Conservation (phyloP, 1,284 basidiomycete genomes). For the Leccinum angustisporum region DNA sequence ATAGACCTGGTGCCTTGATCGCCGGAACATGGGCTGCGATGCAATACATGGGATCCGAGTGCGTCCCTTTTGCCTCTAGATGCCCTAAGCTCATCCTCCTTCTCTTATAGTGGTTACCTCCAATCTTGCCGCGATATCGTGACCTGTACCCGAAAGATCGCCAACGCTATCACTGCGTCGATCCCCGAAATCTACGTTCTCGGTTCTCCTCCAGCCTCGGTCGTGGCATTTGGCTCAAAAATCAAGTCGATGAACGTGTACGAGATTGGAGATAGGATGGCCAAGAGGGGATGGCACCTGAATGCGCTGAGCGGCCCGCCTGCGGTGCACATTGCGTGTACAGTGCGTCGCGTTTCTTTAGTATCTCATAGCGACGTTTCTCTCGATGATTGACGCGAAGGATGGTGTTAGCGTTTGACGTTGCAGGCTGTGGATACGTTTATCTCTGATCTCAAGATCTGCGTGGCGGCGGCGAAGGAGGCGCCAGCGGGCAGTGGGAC, state of each 20-base stretch:
- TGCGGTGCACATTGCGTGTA: slow-evolving; percentile 93
- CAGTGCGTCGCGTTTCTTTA: slow-evolving; percentile 52
- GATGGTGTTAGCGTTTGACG: slow-evolving; percentile 78
- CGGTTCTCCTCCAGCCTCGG: slow-evolving; percentile 87
- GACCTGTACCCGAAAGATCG: slow-evolving; percentile 66
- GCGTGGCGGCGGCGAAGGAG: slow-evolving; percentile 62
- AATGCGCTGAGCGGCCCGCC: slow-evolving; percentile 81
- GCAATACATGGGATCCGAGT: slow-evolving; percentile 88
- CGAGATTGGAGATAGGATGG: slow-evolving; percentile 90
- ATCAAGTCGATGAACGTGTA: slow-evolving; percentile 67
- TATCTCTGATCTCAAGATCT: slow-evolving; percentile 79
- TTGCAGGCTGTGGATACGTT: slow-evolving; percentile 76
- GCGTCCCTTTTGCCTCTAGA: slow-evolving; percentile 26
- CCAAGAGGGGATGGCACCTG: slow-evolving; percentile 85
- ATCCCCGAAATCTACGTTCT: slow-evolving; percentile 84
- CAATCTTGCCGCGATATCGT: slow-evolving; percentile 87
- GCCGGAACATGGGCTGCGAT: slow-evolving; percentile 97
- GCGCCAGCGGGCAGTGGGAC: slow-evolving; percentile 65
- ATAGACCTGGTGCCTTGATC: slow-evolving; percentile 86
- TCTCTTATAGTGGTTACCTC: slow-evolving; percentile 76
- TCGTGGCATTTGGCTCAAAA: slow-evolving; percentile 83
- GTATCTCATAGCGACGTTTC: neutral
- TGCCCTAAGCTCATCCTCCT: neutral
- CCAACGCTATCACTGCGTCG: slow-evolving; percentile 59
- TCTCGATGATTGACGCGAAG: neutral